Percentiles rank a stretch among this genome's conserved stretches.
Conservation (phyloP, 352 stramenopile genomes). For the Globisporangium solare region DNA sequence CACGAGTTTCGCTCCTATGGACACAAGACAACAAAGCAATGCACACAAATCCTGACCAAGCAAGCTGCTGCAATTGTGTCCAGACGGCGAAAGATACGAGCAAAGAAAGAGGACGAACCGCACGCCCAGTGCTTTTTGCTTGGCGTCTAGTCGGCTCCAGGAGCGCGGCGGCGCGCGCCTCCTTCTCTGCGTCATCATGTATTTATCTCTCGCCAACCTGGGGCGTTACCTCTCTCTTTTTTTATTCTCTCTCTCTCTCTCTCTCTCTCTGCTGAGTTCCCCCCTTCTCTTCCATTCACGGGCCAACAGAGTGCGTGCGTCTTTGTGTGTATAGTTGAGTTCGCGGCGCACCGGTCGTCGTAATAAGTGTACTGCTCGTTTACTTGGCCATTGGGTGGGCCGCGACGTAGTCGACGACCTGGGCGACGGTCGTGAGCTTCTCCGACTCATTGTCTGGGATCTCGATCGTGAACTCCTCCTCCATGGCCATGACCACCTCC, state of each 20-base stretch:
- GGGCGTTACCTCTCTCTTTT: conserved; percentile 8
- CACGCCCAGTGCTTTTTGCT: too few relatives aligned
- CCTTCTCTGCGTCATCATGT: too few relatives aligned
- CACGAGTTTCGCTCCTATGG: too few relatives aligned
- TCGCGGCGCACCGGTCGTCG: not conserved
- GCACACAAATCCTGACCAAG: too few relatives aligned
- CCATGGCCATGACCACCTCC: conserved; percentile 98
- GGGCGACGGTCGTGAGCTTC: conserved; percentile 95
- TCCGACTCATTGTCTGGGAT: conserved; percentile 99
- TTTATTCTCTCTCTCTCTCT: conserved; percentile 12
- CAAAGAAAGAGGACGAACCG: too few relatives aligned
- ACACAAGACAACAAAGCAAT: too few relatives aligned
- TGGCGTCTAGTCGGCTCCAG: too few relatives aligned
- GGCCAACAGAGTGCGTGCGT: conserved; percentile 3
- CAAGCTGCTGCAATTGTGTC: too few relatives aligned
- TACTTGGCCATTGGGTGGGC: conserved; percentile 99
- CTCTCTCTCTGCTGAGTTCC: too few relatives aligned
- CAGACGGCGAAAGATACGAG: too few relatives aligned
- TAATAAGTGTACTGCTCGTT: conserved; percentile 21
- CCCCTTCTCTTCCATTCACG: not conserved
- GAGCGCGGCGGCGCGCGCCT: too few relatives aligned
- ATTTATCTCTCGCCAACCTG: too few relatives aligned
- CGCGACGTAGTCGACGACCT: conserved; percentile 98
- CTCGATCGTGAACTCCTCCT: conserved; percentile 99
- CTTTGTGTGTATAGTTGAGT: conserved; percentile 2